Base-by-base conservation (phyloP, 305 asterid species). In the Rubia balearica region DNA sequence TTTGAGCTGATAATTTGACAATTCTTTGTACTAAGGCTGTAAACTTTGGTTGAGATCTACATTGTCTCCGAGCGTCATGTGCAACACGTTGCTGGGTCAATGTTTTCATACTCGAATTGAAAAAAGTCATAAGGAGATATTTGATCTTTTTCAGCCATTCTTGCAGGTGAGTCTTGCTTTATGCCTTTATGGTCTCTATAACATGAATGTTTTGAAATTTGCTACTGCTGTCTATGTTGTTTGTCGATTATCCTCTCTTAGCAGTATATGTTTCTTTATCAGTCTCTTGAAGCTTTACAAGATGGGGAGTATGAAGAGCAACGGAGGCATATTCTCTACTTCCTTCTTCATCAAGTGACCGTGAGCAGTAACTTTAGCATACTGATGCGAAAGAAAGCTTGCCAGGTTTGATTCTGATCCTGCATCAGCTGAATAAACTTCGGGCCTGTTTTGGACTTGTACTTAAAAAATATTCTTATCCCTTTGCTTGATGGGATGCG, bases 241-340 rank as follows among this genome's bases (percentile, higher is more conserved):
- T 59, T 71, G 49, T 43, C 22, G 24, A 46, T 62, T 14, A 60
- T 30, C 49, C 43, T 61, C 40, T n/a, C 55, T 27, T 69, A 41
- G 38, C 63, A 40, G 33, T 45, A 43, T 48, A 61, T 16, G 14
- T 69, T 10, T 69, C 8, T 68, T 70, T 74, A 24, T 77, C 92
- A 95, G 99, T 95, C 99, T 77, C 98, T 95, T 61, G 99, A 95
- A 86, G 96, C 96, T 75, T 87, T 95, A 77, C 99, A 90, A 87
- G 99, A 95, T 75, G 98, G 98, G 74, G 99, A 95, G 72, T 96
- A 90, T 83, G 98, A 91, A 86, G 90, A 88, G 79, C 98, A 91
- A 78, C 82, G 99, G 77, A 91, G 97, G 76, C 95, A 95, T 85
- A 85, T 91, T 75, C 79, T 95, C 65, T 95, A 85, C 78, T 95